Evolutionary conservation across 2,329 filamentous ascomycete genomes (phyloP), one percentile per base, ranked within the genome.

Genomic region (Sphaerostilbella broomeana): DNA sequence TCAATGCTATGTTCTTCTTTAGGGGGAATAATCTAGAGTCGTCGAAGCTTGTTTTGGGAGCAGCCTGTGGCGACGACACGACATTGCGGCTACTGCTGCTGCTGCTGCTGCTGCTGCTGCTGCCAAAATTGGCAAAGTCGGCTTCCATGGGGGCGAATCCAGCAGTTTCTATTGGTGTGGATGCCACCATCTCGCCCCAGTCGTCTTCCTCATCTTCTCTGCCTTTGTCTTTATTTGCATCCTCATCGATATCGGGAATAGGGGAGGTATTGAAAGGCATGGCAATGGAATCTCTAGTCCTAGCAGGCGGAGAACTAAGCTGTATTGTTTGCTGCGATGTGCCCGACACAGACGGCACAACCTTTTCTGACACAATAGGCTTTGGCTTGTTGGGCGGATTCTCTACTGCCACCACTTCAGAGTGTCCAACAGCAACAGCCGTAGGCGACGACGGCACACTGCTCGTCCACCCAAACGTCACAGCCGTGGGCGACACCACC

Each of bases 111-210:
- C 6, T 9, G 12, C 15, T 18, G 12, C 32, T 24, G 31, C 36
- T 1, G 17, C 29, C n/a, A 34, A 18, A 6, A 27, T n/a, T n/a
- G n/a, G n/a, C n/a, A n/a, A n/a, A n/a, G n/a, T n/a, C n/a, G n/a
- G n/a, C n/a, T n/a, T n/a, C n/a, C n/a, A n/a, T n/a, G n/a, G n/a
- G n/a, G n/a, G n/a, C 16, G 6, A 38, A 30, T 19, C 34, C 22
- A 11, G 26, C 15, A 6, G 24, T 25, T 22, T 29, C 35, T 2
- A 53, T 47, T 3, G 61, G 55, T 4, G 58, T 61, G 3, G 59
- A 28, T 13, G 34, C 55, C 22, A 79, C 62, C 75, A 79, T 79
- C 44, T 79, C 75, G 2, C 75, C 75, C 75, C 75, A 79, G 25
- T 78, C 74, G 30, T 76, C 73, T 2, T 75, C 72, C 5, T 74